phyloP scores from a whole-genome alignment of 164 flowering plant species.

The Malania oleifera region DNA sequence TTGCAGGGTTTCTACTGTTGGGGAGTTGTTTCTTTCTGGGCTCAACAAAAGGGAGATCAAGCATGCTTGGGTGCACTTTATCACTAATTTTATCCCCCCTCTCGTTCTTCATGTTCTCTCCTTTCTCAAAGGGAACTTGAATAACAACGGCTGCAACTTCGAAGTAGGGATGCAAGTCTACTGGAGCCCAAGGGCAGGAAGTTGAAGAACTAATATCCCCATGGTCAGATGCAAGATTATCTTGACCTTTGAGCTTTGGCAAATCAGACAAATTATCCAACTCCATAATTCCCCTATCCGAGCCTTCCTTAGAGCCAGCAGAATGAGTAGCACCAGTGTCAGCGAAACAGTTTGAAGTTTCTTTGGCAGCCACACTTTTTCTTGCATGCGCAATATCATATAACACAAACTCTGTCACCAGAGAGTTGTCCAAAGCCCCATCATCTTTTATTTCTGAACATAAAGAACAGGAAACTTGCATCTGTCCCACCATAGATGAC shows the following conservation, averaged over 20 bases:
- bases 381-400: slow-evolving; percentile 63
- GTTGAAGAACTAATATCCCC: slow-evolving; percentile 20
- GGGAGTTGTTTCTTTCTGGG: slow-evolving; percentile 15
- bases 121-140: slow-evolving; percentile 57
- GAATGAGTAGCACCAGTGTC: slow-evolving; percentile 19
- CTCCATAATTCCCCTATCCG: slow-evolving; percentile 13
- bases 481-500: slow-evolving; percentile 65
- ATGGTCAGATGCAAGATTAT: slow-evolving; percentile 19
- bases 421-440: slow-evolving; percentile 43
- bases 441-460: slow-evolving; percentile 44
- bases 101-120: slow-evolving; percentile 58
- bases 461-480: slow-evolving; percentile 74
- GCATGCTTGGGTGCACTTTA: slow-evolving; percentile 14
- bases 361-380: slow-evolving; percentile 25
- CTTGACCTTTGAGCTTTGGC: slow-evolving; percentile 20
- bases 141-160: slow-evolving; percentile 76
- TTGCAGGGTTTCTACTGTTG: slow-evolving; percentile 17
- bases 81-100: slow-evolving; percentile 30
- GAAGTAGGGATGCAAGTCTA: slow-evolving; percentile 51
- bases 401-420: slow-evolving; percentile 78
- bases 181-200: slow-evolving; percentile 39
- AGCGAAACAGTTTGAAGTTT: slow-evolving; percentile 17
- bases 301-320: slow-evolving; percentile 17
- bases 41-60: slow-evolving; percentile 28
- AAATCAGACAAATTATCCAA: slow-evolving; percentile 16